Conservation (phyloP, 2,329 filamentous ascomycete genomes). For the Penicillium sp. region DNA sequence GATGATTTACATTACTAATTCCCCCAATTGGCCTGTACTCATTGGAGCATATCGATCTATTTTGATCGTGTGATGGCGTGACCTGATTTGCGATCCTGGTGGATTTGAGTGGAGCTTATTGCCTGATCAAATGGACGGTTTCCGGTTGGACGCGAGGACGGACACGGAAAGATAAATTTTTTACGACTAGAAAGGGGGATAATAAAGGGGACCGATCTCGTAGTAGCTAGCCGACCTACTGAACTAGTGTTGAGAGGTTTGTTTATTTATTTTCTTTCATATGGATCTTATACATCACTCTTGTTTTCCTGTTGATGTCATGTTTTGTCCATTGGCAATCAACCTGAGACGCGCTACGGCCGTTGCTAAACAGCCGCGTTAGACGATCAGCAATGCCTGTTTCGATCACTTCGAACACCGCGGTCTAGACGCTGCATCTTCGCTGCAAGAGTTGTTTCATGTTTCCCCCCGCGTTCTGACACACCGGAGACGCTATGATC, state of each 20-base stretch:
- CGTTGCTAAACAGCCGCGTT: constrained; percentile 14
- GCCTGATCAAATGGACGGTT: constrained; percentile 12
- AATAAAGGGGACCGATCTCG: not conserved
- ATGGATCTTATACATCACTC: not conserved
- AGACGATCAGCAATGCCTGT: constrained; percentile 15
- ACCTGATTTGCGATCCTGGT: constrained; percentile 11
- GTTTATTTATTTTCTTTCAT: not conserved
- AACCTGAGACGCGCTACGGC: constrained; percentile 15
- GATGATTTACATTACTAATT: not conserved
- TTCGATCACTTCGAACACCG: not conserved
- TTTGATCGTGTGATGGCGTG: constrained; percentile 17
- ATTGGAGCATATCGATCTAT: not conserved
- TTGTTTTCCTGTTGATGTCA: constrained; percentile 1
- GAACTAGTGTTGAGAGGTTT: not conserved
- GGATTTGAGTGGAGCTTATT: constrained; percentile 4
- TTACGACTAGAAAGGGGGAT: not conserved
- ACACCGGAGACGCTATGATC: constrained; percentile 1
- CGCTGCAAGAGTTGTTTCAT: not conserved
- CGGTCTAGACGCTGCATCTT: constrained; percentile 6
- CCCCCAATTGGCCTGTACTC: not conserved
- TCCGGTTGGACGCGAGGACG: constrained; percentile 3
- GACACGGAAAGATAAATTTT: not conserved
- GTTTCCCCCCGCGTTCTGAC: not conserved
- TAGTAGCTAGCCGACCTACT: not conserved
- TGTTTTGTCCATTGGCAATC: not conserved